A percentile compares a stretch with the other conserved stretches of the same genome.
These are phyloP conservation scores for Cymbopogon flexuosus DNA, from an alignment of 202 grass and related monocot species.

Conservation along the genomic window DNA sequence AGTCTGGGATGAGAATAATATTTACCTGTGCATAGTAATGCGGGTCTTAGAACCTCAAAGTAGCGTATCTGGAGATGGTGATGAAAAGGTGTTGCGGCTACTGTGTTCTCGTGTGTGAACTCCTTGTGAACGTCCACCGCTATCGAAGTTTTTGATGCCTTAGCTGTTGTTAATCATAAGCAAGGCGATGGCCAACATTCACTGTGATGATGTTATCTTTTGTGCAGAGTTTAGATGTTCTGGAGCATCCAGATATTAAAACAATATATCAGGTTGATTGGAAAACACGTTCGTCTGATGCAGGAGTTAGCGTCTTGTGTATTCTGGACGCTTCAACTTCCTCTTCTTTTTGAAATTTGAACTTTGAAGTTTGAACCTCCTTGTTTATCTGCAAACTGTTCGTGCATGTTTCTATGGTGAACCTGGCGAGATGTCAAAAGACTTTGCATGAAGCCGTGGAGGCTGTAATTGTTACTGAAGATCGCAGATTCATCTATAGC, in stretches of 20 bases:
- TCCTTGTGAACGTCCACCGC: constrained; percentile 9
- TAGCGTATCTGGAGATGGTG: constrained; percentile 24
- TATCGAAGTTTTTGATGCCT: constrained; percentile 18
- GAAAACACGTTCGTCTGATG: neutral
- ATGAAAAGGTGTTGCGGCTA: constrained; percentile 18
- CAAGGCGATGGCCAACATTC: neutral
- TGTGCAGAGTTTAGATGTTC: constrained; percentile 23
- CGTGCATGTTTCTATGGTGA: neutral
- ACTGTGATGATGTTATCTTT: constrained; percentile 15
- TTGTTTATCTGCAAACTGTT: neutral
- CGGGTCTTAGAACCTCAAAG: constrained; percentile 28
- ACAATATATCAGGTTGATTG: neutral
- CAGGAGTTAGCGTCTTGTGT: neutral
- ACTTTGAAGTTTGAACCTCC: neutral
- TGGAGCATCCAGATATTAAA: neutral
- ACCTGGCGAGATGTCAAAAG: neutral
- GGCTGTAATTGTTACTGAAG: neutral
- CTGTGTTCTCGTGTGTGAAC: neutral
- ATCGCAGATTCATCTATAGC: neutral
- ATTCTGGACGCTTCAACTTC: neutral
- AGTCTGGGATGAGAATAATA: constrained; percentile 40
- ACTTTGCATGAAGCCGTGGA: neutral
- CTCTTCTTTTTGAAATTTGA: neutral
- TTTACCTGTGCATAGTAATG: constrained; percentile 41
- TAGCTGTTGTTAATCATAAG: neutral